phyloP scores from a whole-genome alignment of 352 stramenopile species.

The Globisporangium nunn region DNA sequence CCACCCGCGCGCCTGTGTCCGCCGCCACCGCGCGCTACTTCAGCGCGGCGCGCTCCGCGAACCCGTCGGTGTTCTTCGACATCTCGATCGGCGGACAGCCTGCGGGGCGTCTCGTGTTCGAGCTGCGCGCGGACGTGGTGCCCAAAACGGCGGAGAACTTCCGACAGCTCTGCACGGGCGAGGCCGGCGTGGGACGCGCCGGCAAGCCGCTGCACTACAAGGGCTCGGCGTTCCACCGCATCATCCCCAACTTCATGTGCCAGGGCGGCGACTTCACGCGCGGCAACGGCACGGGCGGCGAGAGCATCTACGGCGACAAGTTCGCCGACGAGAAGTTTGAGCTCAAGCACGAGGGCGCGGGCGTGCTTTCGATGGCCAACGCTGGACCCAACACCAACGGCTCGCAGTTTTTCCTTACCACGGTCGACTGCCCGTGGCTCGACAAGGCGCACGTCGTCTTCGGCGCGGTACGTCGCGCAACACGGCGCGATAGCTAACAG shows the following conservation, averaged over 20 bases:
- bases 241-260: constrained; percentile 93
- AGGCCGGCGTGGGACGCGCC: constrained; percentile 86
- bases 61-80: constrained; percentile 96
- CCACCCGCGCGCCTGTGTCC: constrained; percentile 11
- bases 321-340: constrained; percentile 97
- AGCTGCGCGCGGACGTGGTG: constrained; percentile 93
- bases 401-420: constrained; percentile 97
- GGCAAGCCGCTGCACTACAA: constrained; percentile 86
- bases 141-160: constrained; percentile 99
- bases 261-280: constrained; percentile 97
- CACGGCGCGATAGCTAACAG: no score
- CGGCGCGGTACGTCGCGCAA: constrained; percentile 62
- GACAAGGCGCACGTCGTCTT: constrained; percentile 91
- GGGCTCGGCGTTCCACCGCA: constrained; percentile 88
- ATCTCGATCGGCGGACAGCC: constrained; percentile 91
- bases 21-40: constrained; percentile 26
- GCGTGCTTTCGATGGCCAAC: constrained; percentile 96
- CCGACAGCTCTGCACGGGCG: constrained; percentile 93
- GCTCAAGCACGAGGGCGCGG: constrained; percentile 87
- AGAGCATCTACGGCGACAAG: constrained; percentile 93
- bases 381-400: constrained; percentile 95
- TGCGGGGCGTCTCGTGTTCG: constrained; percentile 79
- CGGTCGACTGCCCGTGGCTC: constrained; percentile 87
- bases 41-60: constrained; percentile 50
- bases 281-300: constrained; percentile 81